These are phyloP conservation scores for Acer negundo DNA, from an alignment of 345 rosid species.

Conservation along the genomic window DNA sequence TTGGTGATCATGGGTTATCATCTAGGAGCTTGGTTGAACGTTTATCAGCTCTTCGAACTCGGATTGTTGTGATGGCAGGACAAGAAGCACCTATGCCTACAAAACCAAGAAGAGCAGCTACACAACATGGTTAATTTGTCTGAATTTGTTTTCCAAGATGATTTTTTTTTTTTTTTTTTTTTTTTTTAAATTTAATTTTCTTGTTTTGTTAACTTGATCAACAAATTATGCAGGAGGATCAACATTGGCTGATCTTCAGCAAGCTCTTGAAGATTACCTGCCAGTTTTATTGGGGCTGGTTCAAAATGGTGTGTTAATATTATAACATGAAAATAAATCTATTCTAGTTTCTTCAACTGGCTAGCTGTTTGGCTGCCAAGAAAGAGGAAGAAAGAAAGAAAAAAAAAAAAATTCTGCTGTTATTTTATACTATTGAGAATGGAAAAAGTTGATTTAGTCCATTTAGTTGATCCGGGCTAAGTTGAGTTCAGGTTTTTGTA, in stretches of 20 bases:
- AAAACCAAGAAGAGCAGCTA: slow-evolving; percentile 65
- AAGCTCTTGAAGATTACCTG: slow-evolving; percentile 73
- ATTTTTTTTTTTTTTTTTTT: background rate
- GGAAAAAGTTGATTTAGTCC: background rate
- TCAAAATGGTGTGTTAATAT: slow-evolving; percentile 41
- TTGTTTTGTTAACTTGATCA: background rate
- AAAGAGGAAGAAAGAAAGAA: background rate
- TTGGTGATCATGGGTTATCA: slow-evolving; percentile 45
- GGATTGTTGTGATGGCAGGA: slow-evolving; percentile 69
- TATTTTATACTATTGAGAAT: background rate
- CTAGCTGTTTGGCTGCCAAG: slow-evolving; percentile 1
- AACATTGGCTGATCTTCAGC: slow-evolving; percentile 65
- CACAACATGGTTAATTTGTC: slow-evolving; percentile 55
- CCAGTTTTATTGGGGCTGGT: slow-evolving; percentile 62
- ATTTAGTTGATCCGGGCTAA: background rate
- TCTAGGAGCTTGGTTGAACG: slow-evolving; percentile 57
- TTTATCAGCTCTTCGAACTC: slow-evolving; percentile 60
- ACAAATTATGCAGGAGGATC: slow-evolving; percentile 53
- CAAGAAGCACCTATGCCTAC: slow-evolving; percentile 63
- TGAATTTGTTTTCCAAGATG: background rate
- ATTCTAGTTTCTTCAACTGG: background rate
- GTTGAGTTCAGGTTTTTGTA: background rate
- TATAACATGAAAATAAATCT: background rate
- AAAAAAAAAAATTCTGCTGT: background rate
- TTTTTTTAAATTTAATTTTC: background rate